These are phyloP conservation scores for Colletotrichum tamarilloi DNA, from an alignment of 2,329 filamentous ascomycete genomes.

Conservation along the genomic window DNA sequence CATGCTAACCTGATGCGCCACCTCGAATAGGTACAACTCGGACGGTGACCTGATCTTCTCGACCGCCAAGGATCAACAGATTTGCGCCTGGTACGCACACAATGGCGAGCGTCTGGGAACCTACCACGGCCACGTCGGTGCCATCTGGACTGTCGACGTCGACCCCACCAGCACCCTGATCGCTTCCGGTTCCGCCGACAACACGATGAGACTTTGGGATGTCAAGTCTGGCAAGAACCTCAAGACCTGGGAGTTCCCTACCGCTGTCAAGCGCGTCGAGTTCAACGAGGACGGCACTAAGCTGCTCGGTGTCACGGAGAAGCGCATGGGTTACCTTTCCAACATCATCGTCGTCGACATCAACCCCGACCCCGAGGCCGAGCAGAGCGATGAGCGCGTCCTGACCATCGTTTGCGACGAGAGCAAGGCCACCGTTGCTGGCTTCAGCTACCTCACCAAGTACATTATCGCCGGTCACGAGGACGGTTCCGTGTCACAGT, in stretches of 20 bases:
- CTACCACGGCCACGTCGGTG: slow-evolving; percentile 96
- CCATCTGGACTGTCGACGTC: slow-evolving; percentile 98
- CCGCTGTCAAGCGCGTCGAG: slow-evolving; percentile 96
- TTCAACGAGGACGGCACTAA: slow-evolving; percentile 94
- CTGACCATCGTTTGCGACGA: slow-evolving; percentile 93
- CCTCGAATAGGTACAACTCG: slow-evolving; percentile 76
- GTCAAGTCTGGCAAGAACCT: slow-evolving; percentile 91
- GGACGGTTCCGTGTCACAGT: slow-evolving; percentile 91
- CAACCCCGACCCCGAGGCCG: slow-evolving; percentile 81
- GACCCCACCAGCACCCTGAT: slow-evolving; percentile 92
- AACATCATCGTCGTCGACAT: slow-evolving; percentile 95
- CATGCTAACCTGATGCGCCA: slow-evolving; percentile 20
- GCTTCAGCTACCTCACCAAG: slow-evolving; percentile 93
- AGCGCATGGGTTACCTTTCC: slow-evolving; percentile 95
- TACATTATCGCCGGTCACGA: slow-evolving; percentile 99
- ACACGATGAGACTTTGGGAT: slow-evolving; percentile 98
- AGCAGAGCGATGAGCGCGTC: slow-evolving; percentile 85
- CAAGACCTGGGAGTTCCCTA: slow-evolving; percentile 98
- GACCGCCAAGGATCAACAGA: slow-evolving; percentile 93
- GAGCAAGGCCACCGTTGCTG: slow-evolving; percentile 97
- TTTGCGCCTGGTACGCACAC: slow-evolving; percentile 96
- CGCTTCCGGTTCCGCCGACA: slow-evolving; percentile 96
- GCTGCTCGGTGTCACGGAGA: slow-evolving; percentile 95
- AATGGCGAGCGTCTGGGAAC: slow-evolving; percentile 98
- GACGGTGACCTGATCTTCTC: slow-evolving; percentile 98